A percentile compares a stretch with the other conserved stretches of the same genome.
Evolutionary conservation across 2,329 filamentous ascomycete genomes (phyloP).

Genomic region (Chaetomiaceae sp.): DNA sequence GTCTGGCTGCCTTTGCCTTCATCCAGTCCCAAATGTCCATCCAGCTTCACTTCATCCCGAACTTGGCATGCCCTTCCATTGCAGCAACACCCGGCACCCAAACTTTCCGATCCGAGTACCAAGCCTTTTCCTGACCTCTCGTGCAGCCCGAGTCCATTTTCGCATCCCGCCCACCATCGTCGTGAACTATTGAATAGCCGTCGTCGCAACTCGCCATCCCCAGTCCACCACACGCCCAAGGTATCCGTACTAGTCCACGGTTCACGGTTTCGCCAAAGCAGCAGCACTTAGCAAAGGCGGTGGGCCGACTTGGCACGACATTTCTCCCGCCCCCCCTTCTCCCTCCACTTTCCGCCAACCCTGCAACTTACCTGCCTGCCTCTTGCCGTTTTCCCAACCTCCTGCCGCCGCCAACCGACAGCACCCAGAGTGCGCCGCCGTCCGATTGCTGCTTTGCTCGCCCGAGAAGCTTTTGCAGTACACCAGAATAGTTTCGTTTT

Average conservation of each 20-base stretch:
- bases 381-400: conserved; percentile 11
- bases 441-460: conserved; percentile 9
- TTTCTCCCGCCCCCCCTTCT: conserved; percentile 11
- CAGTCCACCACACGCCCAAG: too few species aligned
- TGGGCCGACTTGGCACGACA: conserved; percentile 14
- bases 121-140: conserved; percentile 35
- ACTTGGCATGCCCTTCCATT: conserved; percentile 2
- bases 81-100: conserved; percentile 34
- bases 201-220: conserved; percentile 5
- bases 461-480: too few species aligned
- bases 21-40: too few species aligned
- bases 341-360: conserved; percentile 14
- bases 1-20: too few species aligned
- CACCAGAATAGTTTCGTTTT: too few species aligned
- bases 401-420: conserved; percentile 9
- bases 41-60: too few species aligned
- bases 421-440: conserved; percentile 12
- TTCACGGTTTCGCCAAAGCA: conserved; percentile 15
- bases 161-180: conserved; percentile 21
- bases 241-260: too few species aligned
- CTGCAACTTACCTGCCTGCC: conserved; percentile 9
- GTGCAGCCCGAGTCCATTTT: too few species aligned
- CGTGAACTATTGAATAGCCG: conserved; percentile 11
- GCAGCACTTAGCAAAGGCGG: conserved; percentile 2
- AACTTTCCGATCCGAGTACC: conserved; percentile 31